Evolutionary conservation across 192 early-diverging fungal genomes (phyloP).

Genomic region (Rhizophagus clarus): DNA sequence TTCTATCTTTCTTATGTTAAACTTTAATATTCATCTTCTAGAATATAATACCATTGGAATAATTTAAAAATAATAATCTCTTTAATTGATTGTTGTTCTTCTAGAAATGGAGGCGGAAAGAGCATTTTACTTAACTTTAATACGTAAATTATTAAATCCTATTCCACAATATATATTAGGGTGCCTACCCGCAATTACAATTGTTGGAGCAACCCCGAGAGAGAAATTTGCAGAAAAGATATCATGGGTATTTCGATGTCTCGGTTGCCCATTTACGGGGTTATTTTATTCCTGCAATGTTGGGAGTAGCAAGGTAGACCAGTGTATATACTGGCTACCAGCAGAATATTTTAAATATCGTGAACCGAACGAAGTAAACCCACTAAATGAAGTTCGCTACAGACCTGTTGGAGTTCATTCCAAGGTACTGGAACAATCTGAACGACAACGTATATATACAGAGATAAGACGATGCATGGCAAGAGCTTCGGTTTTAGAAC

Average conservation of each 20-base stretch:
- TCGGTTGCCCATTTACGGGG: background rate
- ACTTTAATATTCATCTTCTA: too few species aligned
- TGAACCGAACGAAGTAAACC: too few species aligned
- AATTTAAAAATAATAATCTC: too few species aligned
- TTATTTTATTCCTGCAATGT: background rate
- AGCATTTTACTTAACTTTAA: too few species aligned
- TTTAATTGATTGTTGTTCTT: too few species aligned
- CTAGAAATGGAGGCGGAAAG: too few species aligned
- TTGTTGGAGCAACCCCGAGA: background rate
- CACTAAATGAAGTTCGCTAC: too few species aligned
- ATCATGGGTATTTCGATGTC: background rate
- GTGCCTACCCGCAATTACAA: background rate
- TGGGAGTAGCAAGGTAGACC: background rate
- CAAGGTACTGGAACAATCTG: too few species aligned
- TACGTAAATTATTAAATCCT: background rate
- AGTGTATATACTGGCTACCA: background rate
- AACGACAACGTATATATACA: background rate
- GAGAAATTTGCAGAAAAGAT: background rate
- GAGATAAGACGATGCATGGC: background rate
- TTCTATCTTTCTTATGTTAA: too few species aligned
- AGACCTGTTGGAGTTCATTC: too few species aligned
- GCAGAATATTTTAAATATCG: too few species aligned
- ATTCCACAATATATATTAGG: background rate
- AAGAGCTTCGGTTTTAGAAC: slow-evolving; percentile 1
- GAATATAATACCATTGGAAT: too few species aligned